A percentile compares a stretch with the other conserved stretches of the same genome.
Conservation (phyloP, 257 asterid genomes). For the Eucommia ulmoides region DNA sequence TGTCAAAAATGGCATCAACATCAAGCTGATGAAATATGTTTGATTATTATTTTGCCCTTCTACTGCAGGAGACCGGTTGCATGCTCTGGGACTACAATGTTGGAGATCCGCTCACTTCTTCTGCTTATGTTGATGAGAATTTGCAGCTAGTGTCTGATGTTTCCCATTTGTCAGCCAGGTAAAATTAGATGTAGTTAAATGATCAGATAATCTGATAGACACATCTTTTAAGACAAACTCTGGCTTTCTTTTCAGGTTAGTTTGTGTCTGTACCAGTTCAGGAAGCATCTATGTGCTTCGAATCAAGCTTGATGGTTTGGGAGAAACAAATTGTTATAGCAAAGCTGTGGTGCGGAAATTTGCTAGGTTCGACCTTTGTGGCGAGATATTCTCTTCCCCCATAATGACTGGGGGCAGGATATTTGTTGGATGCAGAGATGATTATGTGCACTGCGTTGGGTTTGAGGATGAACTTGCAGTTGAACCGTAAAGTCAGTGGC, state of each 20-base stretch:
- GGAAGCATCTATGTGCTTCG: constrained; percentile 55
- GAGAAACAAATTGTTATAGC: constrained; percentile 12
- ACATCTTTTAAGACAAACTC: constrained; percentile 1
- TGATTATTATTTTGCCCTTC: too few species aligned
- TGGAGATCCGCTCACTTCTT: constrained; percentile 67
- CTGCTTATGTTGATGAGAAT: constrained; percentile 68
- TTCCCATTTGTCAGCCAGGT: constrained; percentile 40
- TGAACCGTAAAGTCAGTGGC: too few species aligned
- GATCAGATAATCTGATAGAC: neutral
- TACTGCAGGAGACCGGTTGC: constrained; percentile 47
- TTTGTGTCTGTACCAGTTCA: constrained; percentile 68
- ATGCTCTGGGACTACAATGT: constrained; percentile 55
- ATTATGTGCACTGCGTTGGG: constrained; percentile 49
- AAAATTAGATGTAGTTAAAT: neutral
- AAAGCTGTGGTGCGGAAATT: constrained; percentile 35
- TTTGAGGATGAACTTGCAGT: constrained; percentile 21
- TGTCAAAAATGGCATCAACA: too few species aligned
- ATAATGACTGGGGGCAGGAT: constrained; percentile 81
- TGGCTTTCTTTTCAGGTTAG: constrained; percentile 32
- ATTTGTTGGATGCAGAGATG: constrained; percentile 82
- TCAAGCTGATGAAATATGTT: too few species aligned
- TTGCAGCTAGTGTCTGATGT: constrained; percentile 22
- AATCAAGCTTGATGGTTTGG: constrained; percentile 15
- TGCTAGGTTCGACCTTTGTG: constrained; percentile 54
- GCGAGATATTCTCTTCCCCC: constrained; percentile 88